phyloP scores from a whole-genome alignment of 345 rosid species.

The Aurinia saxatilis region DNA sequence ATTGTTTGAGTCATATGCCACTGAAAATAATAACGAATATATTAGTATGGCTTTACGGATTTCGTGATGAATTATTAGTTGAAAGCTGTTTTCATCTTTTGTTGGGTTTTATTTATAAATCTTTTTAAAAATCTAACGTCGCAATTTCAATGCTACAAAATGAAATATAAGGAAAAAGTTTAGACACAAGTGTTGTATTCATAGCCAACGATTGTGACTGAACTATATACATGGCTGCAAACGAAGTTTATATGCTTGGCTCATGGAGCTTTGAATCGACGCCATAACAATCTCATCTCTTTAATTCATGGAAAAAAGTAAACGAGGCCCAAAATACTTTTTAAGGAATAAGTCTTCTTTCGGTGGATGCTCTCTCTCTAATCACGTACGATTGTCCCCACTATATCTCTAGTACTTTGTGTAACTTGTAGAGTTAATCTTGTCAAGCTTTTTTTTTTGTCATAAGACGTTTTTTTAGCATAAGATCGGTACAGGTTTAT shows the following conservation, averaged over 20 bases:
- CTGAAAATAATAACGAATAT: too few species aligned
- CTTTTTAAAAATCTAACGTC: too few species aligned
- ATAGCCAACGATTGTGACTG: background rate
- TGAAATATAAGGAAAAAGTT: too few species aligned
- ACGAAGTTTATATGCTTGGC: conserved; percentile 2
- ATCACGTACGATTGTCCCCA: conserved; percentile 10
- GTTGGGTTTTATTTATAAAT: too few species aligned
- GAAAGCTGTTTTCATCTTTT: too few species aligned
- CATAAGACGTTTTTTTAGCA: background rate
- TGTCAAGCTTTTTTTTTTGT: background rate
- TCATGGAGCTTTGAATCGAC: conserved; percentile 19
- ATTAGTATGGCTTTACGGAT: too few species aligned
- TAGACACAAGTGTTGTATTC: background rate
- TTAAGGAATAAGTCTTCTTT: conserved; percentile 7
- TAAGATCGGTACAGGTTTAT: background rate
- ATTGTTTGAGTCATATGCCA: too few species aligned
- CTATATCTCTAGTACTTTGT: too few species aligned
- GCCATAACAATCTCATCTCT: conserved; percentile 7
- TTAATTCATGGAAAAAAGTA: background rate
- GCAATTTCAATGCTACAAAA: too few species aligned
- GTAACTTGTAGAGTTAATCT: background rate
- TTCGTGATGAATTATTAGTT: too few species aligned
- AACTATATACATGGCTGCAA: conserved; percentile 9
- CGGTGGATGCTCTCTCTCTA: conserved; percentile 6
- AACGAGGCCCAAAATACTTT: conserved; percentile 5